Conservation (phyloP, 2,329 filamentous ascomycete genomes). For the Colletotrichum coccodes region DNA sequence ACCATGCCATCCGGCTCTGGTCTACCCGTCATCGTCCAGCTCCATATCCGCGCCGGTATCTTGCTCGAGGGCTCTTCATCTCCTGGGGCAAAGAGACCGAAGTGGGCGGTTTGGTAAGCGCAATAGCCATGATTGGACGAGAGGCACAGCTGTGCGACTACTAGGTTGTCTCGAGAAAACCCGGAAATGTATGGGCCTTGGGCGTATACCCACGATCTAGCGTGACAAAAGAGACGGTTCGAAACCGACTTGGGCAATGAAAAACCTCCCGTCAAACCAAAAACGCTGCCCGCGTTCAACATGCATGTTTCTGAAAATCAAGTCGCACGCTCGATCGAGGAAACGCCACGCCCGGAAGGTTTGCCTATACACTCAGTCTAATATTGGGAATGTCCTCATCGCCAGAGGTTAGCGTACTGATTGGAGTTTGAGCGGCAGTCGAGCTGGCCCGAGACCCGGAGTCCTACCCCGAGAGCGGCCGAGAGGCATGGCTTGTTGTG, state of each 20-base stretch:
- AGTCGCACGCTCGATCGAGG: background rate
- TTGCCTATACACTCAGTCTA: background rate
- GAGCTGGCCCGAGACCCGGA: background rate
- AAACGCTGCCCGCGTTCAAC: background rate
- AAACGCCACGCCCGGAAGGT: background rate
- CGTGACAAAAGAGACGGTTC: background rate
- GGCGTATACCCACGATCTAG: background rate
- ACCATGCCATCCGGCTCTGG: conserved; percentile 4
- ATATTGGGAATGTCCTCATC: background rate
- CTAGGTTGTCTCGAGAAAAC: background rate
- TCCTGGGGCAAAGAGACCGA: background rate
- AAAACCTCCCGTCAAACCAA: background rate
- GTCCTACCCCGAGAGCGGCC: conserved; percentile 75
- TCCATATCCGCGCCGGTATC: background rate
- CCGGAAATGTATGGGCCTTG: background rate
- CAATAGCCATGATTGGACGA: background rate
- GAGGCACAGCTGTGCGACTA: background rate
- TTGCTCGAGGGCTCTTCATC: background rate
- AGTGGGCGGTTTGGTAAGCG: background rate
- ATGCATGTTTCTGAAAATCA: background rate
- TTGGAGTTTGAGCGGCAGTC: background rate
- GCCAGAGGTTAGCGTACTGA: background rate
- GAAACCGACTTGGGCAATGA: background rate
- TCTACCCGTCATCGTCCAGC: background rate
- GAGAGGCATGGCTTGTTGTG: conserved; percentile 76